These are phyloP conservation scores for Heliosperma pusillum DNA, from an alignment of 148 eudicot species.

Conservation along the genomic window DNA sequence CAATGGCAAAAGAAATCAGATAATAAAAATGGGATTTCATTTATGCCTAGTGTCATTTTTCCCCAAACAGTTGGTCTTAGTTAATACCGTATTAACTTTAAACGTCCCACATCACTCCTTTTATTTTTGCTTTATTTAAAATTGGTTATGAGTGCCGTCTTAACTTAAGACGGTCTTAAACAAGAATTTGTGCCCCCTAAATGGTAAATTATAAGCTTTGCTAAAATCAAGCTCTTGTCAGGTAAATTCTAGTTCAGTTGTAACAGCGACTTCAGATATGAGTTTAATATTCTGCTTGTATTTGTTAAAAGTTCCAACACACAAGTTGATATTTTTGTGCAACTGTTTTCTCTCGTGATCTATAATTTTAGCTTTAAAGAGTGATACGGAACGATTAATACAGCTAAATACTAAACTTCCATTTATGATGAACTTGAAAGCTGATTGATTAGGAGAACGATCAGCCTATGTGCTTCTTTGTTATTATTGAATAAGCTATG, in stretches of 20 bases:
- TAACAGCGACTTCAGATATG: background rate
- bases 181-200: too few relatives aligned
- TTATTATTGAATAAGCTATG: background rate
- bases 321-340: background rate
- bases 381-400: background rate
- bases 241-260: background rate
- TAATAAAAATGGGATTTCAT: background rate
- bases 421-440: background rate
- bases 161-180: too few relatives aligned
- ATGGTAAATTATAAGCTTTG: background rate
- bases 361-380: background rate
- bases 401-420: background rate
- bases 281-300: background rate
- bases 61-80: too few relatives aligned
- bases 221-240: background rate
- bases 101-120: too few relatives aligned
- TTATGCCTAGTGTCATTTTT: background rate
- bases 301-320: background rate
- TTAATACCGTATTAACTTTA: too few relatives aligned
- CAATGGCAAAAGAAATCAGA: background rate
- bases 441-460: background rate
- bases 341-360: background rate
- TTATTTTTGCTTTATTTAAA: too few relatives aligned
- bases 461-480: background rate
- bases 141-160: too few relatives aligned